Evolutionary conservation across 2,329 filamentous ascomycete genomes (phyloP).

Genomic region (Penicillium expansum): DNA sequence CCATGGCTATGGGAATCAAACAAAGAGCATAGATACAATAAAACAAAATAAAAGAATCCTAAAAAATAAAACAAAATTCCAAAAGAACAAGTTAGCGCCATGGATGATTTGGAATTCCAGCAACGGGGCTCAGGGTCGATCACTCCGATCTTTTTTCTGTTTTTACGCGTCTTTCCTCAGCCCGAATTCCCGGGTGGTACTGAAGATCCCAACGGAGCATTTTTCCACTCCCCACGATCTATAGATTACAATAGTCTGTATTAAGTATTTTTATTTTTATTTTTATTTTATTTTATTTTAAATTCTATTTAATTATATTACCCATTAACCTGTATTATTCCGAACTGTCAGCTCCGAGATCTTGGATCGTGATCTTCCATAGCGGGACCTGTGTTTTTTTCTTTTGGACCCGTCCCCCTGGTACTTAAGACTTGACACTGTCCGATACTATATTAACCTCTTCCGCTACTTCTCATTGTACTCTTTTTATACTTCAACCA

Average conservation of each 20-base stretch:
- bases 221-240: conserved; percentile 15
- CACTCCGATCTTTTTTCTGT: conserved; percentile 23
- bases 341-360: conserved; percentile 41
- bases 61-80: background rate
- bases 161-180: conserved; percentile 22
- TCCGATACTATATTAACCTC: conserved; percentile 14
- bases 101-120: conserved; percentile 30
- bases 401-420: conserved; percentile 37
- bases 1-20: background rate
- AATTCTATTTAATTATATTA: background rate
- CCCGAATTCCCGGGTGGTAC: conserved; percentile 28
- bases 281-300: background rate
- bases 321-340: conserved; percentile 21
- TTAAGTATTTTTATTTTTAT: conserved; percentile 3
- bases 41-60: background rate
- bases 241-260: conserved; percentile 13
- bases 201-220: conserved; percentile 24
- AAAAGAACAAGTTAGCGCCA: no score
- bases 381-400: conserved; percentile 30
- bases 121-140: conserved; percentile 29
- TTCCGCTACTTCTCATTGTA: background rate
- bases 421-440: conserved; percentile 17
- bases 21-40: background rate
- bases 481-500: background rate
- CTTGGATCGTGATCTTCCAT: conserved; percentile 42